Evolutionary conservation across 768 basidiomycete genomes (phyloP), one percentile per base, ranked within the genome.

Genomic region (Trametes cubensis): DNA sequence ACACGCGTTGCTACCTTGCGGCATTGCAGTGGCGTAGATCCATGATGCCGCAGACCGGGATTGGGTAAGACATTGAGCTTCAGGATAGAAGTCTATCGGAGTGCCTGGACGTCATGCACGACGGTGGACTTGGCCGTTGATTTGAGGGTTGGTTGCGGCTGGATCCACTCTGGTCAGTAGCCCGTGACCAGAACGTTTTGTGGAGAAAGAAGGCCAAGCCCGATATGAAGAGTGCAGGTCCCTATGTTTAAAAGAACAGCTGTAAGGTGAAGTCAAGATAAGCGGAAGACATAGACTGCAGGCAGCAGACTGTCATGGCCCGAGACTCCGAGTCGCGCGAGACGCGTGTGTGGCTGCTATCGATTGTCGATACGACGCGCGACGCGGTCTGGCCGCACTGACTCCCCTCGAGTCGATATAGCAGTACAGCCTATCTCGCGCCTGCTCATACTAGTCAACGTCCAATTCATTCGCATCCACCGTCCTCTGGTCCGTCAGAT

Each of bases 31-130:
- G 48, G 48, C 23, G 48, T 28, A 23, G 17, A 20, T 17, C 48
- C 48, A 28, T 49, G 21, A 30, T 23, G 25, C 26, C 15, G 48
- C n/a, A 7, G 48, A 3, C 25, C 25, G 48, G 48, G 48, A 28
- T 26, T 23, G 14, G 25, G 46, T 14, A 23, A 14, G 20, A 47
- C 46, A 21, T 14, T 26, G 51, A 40, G 14, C 38, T 53, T 39
- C 51, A 40, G 39, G 39, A 14, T 30, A 53, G 38, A 53, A 53
- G 51, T 21, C 40, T 53, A 40, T 53, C 23, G 21, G 51, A 53
- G 51, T 23, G 51, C 23, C 34, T 40, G 38, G 21, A 38, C 51
- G 20, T 28, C 28, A 38, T 15, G 38, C 51, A 30, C 26, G 3
- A 14, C 23, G 46, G 20, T 14, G 14, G 48, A 49, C 42, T 34